Base-by-base conservation (phyloP, 306 rosid species). In the Begonia loranthoides region DNA sequence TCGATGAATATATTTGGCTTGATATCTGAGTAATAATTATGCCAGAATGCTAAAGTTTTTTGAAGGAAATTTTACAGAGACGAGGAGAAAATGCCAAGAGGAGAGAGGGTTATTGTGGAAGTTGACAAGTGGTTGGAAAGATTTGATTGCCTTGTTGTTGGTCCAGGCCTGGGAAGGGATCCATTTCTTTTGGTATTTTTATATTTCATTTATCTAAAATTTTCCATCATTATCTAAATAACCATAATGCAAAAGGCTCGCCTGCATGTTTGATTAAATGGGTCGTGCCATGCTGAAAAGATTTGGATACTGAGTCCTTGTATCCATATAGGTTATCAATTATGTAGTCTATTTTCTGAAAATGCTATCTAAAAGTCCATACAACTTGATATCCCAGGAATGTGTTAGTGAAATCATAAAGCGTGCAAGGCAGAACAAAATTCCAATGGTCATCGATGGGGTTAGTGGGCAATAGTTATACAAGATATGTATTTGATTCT, bases 121-220 rank as follows among this genome's bases (percentile, higher is more conserved):
- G 81, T 87, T 66, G 78, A 60, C 51, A 83, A 78, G 72, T 83
- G 94, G 96, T 63, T 83, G 70, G 86, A 81, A 73, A 80, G 88
- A 73, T 87, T 87, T 65, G 92, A 83, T 61, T 78, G 92, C 60
- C 94, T 87, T 61, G 96, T 83, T 45, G 59, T 87, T 74, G 96
- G 96, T 70, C 96, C 96, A 2, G 96, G 96, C 66, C 96, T 87
- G 11, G 96, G 96, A 63, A 87, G 96, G 71, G 87, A 87, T 61
- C 81, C 96, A 6, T 83, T 83, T 70, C 92, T 87, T 62, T 81
- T 83, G 66, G 92, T 87, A 59, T 54, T 73, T 56, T 60, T 67
- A 64, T 45, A 47, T 49, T n/a, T 10, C n/a, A 43, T 43, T 43
- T 43, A n/a, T 12, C 47, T 1, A 43, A 43, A 43, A 0, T 43